A percentile compares a stretch with the other conserved stretches of the same genome.
Evolutionary conservation across 768 basidiomycete genomes (phyloP).

Genomic region (Leccinum arenicola): DNA sequence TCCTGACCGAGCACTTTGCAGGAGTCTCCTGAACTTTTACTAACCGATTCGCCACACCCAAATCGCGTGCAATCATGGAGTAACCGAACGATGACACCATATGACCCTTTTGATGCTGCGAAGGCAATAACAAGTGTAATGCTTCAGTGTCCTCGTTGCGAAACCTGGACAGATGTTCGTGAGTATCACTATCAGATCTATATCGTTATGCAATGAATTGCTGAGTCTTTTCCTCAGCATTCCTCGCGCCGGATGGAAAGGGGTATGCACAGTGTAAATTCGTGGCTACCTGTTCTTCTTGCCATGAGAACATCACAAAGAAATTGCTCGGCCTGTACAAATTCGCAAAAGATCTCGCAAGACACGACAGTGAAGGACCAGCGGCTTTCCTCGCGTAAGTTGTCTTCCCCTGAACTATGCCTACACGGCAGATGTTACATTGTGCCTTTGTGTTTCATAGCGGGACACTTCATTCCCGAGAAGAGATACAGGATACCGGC

Average conservation of each 20-base stretch:
- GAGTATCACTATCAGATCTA: neutral
- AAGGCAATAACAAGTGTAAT: constrained; percentile 13
- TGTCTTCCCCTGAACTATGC: neutral
- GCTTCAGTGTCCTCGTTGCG: neutral
- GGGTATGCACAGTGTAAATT: constrained; percentile 51
- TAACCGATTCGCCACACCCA: constrained; percentile 4
- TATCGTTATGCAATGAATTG: neutral
- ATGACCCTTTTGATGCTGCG: constrained; percentile 27
- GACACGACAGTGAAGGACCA: neutral
- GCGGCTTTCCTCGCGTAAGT: constrained; percentile 32
- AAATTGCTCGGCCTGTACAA: constrained; percentile 39
- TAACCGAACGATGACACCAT: constrained; percentile 1
- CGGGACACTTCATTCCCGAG: constrained; percentile 33
- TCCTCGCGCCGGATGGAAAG: constrained; percentile 34
- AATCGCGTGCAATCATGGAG: constrained; percentile 3
- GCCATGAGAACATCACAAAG: constrained; percentile 37
- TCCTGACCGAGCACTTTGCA: neutral
- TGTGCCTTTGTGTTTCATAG: constrained; percentile 13
- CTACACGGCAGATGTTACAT: neutral
- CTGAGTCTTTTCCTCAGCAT: constrained; percentile 28
- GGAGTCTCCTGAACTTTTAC: constrained; percentile 4
- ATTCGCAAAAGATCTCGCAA: constrained; percentile 35
- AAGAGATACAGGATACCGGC: constrained; percentile 9
- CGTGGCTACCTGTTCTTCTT: constrained; percentile 32
- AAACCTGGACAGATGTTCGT: neutral